phyloP scores from a whole-genome alignment of 2,329 filamentous ascomycete species.

The Penicillium sp. region DNA sequence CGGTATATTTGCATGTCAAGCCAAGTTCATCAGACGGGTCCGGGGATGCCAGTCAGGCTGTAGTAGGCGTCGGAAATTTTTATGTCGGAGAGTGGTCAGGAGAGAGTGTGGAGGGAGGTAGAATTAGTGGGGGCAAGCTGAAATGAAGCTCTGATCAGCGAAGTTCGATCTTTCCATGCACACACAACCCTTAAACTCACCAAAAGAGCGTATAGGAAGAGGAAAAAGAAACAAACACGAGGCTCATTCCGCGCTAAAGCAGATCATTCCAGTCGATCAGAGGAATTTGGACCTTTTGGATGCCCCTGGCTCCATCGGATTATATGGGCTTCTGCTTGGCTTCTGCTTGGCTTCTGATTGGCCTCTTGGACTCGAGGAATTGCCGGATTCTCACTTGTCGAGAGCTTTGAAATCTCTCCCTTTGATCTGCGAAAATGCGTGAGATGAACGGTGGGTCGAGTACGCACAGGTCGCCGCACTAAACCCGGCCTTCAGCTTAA shows the following conservation, averaged over 20 bases:
- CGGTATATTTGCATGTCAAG: conserved; percentile 23
- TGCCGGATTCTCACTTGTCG: not conserved
- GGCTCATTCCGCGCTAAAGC: conserved; percentile 7
- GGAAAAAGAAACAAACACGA: conserved; percentile 6
- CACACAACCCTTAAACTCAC: not conserved
- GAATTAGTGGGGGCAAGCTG: conserved; percentile 9
- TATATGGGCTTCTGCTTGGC: not conserved
- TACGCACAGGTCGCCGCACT: conserved; percentile 3
- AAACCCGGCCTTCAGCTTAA: not conserved
- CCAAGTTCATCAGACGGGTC: conserved; percentile 21
- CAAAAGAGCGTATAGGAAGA: conserved; percentile 2
- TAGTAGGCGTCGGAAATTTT: not conserved
- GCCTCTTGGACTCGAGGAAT: not conserved
- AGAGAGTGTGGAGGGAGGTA: conserved; percentile 1
- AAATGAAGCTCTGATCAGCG: conserved; percentile 7
- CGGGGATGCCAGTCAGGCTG: not conserved
- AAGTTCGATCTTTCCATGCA: not conserved
- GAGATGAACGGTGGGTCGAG: conserved; percentile 13
- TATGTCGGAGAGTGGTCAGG: not conserved
- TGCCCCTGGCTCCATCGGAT: conserved; percentile 1
- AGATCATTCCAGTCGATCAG: conserved; percentile 9
- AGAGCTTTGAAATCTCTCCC: not conserved
- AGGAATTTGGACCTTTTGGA: conserved; percentile 7
- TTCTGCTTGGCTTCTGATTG: no score
- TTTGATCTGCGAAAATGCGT: conserved; percentile 1